A percentile compares a stretch with the other conserved stretches of the same genome.
These are phyloP conservation scores for Mitragyna speciosa DNA, from an alignment of 257 asterid species.

Conservation along the genomic window DNA sequence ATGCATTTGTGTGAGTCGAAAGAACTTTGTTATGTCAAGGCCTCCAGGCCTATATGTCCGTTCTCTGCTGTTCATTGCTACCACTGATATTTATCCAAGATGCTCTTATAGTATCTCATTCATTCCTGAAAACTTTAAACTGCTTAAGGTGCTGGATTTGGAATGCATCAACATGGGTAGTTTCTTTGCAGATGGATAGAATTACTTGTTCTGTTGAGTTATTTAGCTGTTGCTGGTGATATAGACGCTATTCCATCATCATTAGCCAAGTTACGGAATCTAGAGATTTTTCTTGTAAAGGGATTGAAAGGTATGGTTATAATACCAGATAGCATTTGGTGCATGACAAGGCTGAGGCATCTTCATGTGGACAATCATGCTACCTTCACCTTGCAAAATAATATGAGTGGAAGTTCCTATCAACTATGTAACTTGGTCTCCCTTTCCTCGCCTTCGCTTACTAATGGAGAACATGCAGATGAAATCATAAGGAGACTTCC, in stretches of 20 bases:
- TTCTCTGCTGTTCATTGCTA: conserved; percentile 12
- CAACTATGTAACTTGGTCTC: background rate
- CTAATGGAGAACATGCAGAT: background rate
- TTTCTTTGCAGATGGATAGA: background rate
- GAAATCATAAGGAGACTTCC: conserved; percentile 1
- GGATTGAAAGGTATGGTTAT: conserved; percentile 10
- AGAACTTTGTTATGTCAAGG: background rate
- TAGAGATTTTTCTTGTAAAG: conserved; percentile 13
- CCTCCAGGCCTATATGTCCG: conserved; percentile 1
- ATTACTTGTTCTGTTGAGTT: conserved; percentile 2
- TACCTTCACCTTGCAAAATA: background rate
- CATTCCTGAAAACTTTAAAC: conserved; percentile 4
- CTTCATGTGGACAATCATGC: background rate
- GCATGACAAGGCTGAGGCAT: conserved; percentile 6
- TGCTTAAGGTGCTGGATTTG: conserved; percentile 13
- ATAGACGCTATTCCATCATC: conserved; percentile 11
- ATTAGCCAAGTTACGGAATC: background rate
- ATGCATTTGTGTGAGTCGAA: background rate
- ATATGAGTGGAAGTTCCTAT: background rate
- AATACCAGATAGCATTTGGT: conserved; percentile 11
- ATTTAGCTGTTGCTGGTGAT: conserved; percentile 7
- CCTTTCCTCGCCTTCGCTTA: conserved; percentile 8
- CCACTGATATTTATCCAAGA: conserved; percentile 12
- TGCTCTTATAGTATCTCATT: conserved; percentile 2
- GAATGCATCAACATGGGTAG: conserved; percentile 16